phyloP scores from a whole-genome alignment of 345 rosid genomes.

The Salix suchowensis region DNA sequence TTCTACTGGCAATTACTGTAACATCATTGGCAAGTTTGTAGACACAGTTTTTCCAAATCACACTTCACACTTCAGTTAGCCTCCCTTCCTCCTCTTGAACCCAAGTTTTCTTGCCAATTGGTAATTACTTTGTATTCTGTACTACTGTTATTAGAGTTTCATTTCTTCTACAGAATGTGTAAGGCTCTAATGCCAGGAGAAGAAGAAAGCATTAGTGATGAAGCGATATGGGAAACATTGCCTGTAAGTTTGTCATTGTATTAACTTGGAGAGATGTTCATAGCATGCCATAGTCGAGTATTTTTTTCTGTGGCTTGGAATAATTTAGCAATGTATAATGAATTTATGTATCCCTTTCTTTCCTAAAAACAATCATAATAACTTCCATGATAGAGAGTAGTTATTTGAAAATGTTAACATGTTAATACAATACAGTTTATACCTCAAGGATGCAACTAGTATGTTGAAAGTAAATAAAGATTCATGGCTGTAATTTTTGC shows the following conservation, averaged over 20 bases:
- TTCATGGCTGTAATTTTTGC: not conserved
- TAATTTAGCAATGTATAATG: not conserved
- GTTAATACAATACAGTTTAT: not conserved
- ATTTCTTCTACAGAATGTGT: constrained; percentile 67
- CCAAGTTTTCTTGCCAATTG: not conserved
- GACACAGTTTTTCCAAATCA: not conserved
- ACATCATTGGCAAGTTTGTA: not conserved
- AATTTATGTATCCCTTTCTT: not conserved
- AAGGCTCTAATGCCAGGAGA: constrained; percentile 93
- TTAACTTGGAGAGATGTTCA: constrained; percentile 1
- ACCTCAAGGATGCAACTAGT: not conserved
- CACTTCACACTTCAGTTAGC: not conserved
- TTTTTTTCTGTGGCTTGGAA: not conserved
- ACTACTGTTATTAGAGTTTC: constrained; percentile 2
- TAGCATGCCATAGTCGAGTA: not conserved
- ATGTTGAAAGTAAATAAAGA: not conserved
- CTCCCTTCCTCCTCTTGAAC: not conserved
- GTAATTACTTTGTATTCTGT: not conserved
- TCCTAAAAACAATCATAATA: not conserved
- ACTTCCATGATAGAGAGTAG: not conserved
- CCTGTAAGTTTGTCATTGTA: constrained; percentile 58
- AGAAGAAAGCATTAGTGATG: constrained; percentile 81
- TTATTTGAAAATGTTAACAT: not conserved
- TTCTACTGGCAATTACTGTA: not conserved
- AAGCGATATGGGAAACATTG: constrained; percentile 94